These are phyloP conservation scores for Salix brachista DNA, from an alignment of 345 rosid genomes.

Conservation along the genomic window DNA sequence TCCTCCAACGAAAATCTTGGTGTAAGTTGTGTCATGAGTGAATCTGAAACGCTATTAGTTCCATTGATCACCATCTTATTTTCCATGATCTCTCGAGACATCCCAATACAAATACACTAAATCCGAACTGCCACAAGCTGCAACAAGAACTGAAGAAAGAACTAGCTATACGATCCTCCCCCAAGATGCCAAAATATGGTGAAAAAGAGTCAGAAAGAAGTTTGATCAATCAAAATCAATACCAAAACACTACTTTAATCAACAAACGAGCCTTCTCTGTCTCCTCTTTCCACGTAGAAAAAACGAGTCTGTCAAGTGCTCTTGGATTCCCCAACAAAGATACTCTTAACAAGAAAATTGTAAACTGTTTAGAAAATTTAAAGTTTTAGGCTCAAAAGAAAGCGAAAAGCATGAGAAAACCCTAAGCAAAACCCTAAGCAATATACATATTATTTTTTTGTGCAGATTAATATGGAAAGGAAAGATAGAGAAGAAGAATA, in stretches of 20 bases:
- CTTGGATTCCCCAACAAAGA: not conserved
- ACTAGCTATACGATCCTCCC: not conserved
- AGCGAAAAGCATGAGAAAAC: not conserved
- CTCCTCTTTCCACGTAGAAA: not conserved
- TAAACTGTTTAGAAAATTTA: not conserved
- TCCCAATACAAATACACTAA: not conserved
- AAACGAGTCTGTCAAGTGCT: not conserved
- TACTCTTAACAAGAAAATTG: not conserved
- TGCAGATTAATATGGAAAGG: not conserved
- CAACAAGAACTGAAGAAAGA: not conserved
- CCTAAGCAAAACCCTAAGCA: no score
- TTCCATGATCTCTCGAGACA: not conserved
- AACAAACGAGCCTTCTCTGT: not conserved
- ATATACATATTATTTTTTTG: no score
- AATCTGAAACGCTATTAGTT: not conserved
- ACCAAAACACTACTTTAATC: not conserved
- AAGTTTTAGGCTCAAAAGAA: no score
- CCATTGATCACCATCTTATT: not conserved
- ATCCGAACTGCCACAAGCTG: not conserved
- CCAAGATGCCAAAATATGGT: not conserved
- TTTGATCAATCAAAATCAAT: not conserved
- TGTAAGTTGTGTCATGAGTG: constrained; percentile 15
- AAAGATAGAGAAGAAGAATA: not conserved
- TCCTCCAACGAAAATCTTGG: constrained; percentile 44
- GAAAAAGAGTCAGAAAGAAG: not conserved